Evolutionary conservation across 768 basidiomycete species (phyloP), one percentile per base, ranked within the genome.

Genomic region (Trichaptum fuscoviolaceum): DNA sequence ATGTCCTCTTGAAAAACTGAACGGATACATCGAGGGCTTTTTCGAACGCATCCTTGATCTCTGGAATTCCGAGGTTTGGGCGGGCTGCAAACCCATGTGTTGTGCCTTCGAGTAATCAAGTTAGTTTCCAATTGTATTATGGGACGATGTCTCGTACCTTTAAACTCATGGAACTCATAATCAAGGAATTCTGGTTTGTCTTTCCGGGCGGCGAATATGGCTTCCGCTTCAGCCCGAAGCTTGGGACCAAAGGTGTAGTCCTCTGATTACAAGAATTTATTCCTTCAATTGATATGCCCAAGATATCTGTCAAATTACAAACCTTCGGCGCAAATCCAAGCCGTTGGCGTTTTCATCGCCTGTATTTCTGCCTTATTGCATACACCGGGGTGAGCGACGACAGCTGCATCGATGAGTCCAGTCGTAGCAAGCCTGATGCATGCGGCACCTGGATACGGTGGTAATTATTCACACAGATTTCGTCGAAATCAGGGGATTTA

Each of bases 71-170:
- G 52, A 84, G 73, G 66, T 82, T 80, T 2, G 83, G 84, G 18
- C 83, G 77, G 30, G 76, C 74, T 2, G 82, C 83, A 24, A 85
- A 85, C 24, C 85, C 82, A 64, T 83, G 84, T 7, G 69, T 71
- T 20, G 80, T 85, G 67, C 79, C 83, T 83, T 58, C 8, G n/a
- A n/a, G n/a, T 23, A 7, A 25, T 17, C 52, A 66, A 18, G 70
- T 66, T 64, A 64, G 27, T 25, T 63, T 66, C 42, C 17, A 58
- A 35, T 26, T 58, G 6, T 18, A n/a, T 1, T 27, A 30, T 63
- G 23, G 30, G 63, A 63, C 15, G 6, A 23, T 25, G 2, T 62
- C 62, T 15, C 57, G 36, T 35, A 77, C 78, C 79, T 66, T 74
- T 74, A 70, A 80, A 81, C 62, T 74, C 73, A 27, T 71, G 68